Conservation (phyloP, 352 stramenopile species). For the Thalassiosira exigua region DNA sequence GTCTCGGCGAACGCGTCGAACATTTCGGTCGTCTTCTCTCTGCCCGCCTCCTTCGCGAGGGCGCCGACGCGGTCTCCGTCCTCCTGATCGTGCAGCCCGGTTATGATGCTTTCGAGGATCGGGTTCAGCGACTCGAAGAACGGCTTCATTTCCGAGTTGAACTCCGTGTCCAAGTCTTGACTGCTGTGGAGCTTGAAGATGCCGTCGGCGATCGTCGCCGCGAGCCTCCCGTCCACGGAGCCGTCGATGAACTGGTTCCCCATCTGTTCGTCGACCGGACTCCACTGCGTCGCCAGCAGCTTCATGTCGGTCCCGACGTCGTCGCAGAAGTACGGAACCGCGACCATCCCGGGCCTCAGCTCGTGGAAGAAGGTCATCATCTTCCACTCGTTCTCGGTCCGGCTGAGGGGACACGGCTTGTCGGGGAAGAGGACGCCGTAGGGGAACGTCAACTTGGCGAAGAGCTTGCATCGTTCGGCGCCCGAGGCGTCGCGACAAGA, state of each 20-base stretch:
- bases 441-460: slow-evolving; percentile 58
- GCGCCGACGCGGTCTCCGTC: too few relatives aligned
- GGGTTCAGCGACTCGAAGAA: slow-evolving; percentile 7
- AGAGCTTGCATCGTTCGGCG: slow-evolving; percentile 37
- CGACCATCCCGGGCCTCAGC: slow-evolving; percentile 10
- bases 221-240: slow-evolving; percentile 38
- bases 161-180: not conserved
- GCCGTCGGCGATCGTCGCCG: slow-evolving; percentile 20
- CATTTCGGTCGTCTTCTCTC: too few relatives aligned
- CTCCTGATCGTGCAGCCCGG: too few relatives aligned
- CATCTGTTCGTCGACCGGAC: slow-evolving; percentile 52
- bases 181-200: slow-evolving; percentile 46
- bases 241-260: slow-evolving; percentile 64
- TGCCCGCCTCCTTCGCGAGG: too few relatives aligned
- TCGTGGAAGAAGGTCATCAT: slow-evolving; percentile 31
- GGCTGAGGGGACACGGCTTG: slow-evolving; percentile 30
- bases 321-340: slow-evolving; percentile 46
- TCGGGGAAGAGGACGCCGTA: slow-evolving; percentile 48
- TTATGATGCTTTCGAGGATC: not conserved
- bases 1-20: too few relatives aligned
- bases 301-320: slow-evolving; percentile 20
- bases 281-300: slow-evolving; percentile 55
- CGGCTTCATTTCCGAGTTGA: not conserved
- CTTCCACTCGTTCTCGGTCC: slow-evolving; percentile 47
- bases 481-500: slow-evolving; percentile 12